These are phyloP conservation scores for Thermomucor indicae-seudaticae DNA, from an alignment of 371 early-diverging fungal genomes.

Conservation along the genomic window DNA sequence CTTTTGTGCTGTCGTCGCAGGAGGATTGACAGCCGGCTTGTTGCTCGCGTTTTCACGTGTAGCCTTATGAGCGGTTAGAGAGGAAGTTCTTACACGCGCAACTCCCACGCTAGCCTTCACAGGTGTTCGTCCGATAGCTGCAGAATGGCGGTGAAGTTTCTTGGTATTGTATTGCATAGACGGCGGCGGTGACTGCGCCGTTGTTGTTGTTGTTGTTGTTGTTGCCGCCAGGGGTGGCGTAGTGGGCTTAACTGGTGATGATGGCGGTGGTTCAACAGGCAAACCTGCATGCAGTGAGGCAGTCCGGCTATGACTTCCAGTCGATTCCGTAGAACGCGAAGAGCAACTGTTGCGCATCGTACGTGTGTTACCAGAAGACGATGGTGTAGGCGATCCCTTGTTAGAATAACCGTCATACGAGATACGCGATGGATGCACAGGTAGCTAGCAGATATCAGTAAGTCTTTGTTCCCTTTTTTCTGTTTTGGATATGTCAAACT, in stretches of 20 bases:
- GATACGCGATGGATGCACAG: conserved; percentile 24
- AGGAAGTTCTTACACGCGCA: conserved; percentile 21
- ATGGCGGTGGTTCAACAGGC: conserved; percentile 2
- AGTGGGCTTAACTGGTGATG: background rate
- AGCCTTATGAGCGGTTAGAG: conserved; percentile 13
- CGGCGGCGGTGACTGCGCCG: conserved; percentile 9
- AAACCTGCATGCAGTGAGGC: conserved; percentile 6
- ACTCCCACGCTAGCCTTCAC: conserved; percentile 11
- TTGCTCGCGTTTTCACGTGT: background rate
- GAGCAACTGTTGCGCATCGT: conserved; percentile 12
- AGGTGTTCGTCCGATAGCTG: conserved; percentile 5
- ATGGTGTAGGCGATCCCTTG: conserved; percentile 15
- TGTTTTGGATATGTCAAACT: background rate
- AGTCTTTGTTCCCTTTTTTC: background rate
- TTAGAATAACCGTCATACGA: conserved; percentile 18
- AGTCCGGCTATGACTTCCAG: conserved; percentile 6
- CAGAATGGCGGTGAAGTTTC: conserved; percentile 13
- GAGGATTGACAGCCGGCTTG: background rate
- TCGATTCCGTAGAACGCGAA: conserved; percentile 4
- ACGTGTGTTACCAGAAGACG: conserved; percentile 13
- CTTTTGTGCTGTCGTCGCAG: no score
- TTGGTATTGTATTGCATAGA: conserved; percentile 5
- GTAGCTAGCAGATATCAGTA: conserved; percentile 6
- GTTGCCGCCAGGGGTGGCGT: background rate
- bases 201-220: background rate